Conservation (phyloP, 78 protist species). For the Polysphondylium violaceum region DNA sequence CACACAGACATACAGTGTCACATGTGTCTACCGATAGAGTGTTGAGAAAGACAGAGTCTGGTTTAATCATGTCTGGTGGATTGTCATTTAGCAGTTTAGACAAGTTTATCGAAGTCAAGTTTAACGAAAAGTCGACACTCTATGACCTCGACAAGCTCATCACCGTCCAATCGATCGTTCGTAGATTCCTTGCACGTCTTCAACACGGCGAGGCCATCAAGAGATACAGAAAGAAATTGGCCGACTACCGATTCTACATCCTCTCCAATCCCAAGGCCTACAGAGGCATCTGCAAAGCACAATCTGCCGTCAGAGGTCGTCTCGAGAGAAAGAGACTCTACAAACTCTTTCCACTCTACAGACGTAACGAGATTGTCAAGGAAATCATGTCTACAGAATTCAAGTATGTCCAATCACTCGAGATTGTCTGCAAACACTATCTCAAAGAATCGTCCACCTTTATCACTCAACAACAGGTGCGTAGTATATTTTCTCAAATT, state of each 20-base stretch:
- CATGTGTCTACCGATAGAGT: neutral
- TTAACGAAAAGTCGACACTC: constrained; percentile 7
- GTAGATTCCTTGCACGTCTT: constrained; percentile 28
- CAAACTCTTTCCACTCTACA: constrained; percentile 32
- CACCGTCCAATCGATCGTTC: constrained; percentile 10
- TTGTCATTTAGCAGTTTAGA: neutral
- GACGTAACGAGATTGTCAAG: constrained; percentile 74
- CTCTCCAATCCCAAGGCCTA: constrained; percentile 19
- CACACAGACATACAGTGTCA: neutral
- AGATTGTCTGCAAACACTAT: constrained; percentile 16
- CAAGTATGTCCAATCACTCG: constrained; percentile 46
- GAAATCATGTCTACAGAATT: constrained; percentile 62
- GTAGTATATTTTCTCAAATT: constrained; percentile 62
- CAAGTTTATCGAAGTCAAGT: constrained; percentile 7
- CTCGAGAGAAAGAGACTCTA: constrained; percentile 56
- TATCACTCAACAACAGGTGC: constrained; percentile 20
- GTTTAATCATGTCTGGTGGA: constrained; percentile 15
- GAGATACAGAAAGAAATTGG: neutral
- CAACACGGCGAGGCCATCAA: neutral
- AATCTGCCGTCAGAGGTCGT: constrained; percentile 22
- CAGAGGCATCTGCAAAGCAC: constrained; percentile 40
- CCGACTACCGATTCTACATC: constrained; percentile 25
- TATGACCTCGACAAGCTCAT: constrained; percentile 24
- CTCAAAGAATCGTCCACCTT: constrained; percentile 28
- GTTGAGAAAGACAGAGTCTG: constrained; percentile 47